Percentiles rank a stretch among this genome's conserved stretches.
These are phyloP conservation scores for Mycotypha africana DNA, from an alignment of 371 early-diverging fungal genomes.

Conservation along the genomic window DNA sequence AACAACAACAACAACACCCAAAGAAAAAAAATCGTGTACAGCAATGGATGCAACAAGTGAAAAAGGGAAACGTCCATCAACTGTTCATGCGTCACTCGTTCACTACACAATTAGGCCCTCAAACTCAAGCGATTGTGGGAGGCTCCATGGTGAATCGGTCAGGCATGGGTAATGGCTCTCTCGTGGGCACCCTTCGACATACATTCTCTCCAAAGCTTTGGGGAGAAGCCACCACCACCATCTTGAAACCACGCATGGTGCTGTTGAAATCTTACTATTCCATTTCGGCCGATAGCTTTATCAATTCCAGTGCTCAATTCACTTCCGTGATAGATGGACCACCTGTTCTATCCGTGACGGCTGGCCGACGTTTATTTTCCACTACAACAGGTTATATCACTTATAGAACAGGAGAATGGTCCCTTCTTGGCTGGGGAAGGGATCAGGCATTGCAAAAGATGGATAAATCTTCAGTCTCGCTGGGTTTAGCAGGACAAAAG, in stretches of 20 bases:
- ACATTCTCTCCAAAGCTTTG: conserved; percentile 65
- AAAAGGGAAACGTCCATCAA: conserved; percentile 52
- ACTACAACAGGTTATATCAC: conserved; percentile 73
- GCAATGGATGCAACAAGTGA: conserved; percentile 38
- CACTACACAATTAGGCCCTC: conserved; percentile 69
- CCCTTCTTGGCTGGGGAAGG: conserved; percentile 61
- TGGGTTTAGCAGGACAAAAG: conserved; percentile 63
- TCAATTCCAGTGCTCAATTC: conserved; percentile 50
- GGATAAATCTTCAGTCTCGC: conserved; percentile 54
- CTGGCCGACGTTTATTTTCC: conserved; percentile 58
- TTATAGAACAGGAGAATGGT: conserved; percentile 72
- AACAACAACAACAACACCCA: conserved; percentile 8
- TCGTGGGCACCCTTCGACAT: conserved; percentile 70
- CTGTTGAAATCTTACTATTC: conserved; percentile 67
- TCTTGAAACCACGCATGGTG: conserved; percentile 53
- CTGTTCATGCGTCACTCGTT: conserved; percentile 81
- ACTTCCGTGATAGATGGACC: conserved; percentile 55
- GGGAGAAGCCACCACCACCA: conserved; percentile 62
- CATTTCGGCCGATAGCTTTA: conserved; percentile 43
- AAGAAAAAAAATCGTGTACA: conserved; percentile 44
- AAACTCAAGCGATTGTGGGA: conserved; percentile 58
- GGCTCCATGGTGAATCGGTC: conserved; percentile 68
- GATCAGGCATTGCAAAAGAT: conserved; percentile 38
- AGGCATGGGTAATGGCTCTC: conserved; percentile 75
- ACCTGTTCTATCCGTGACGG: conserved; percentile 59